Conservation (phyloP, 306 rosid species). For the Vicia villosa region DNA sequence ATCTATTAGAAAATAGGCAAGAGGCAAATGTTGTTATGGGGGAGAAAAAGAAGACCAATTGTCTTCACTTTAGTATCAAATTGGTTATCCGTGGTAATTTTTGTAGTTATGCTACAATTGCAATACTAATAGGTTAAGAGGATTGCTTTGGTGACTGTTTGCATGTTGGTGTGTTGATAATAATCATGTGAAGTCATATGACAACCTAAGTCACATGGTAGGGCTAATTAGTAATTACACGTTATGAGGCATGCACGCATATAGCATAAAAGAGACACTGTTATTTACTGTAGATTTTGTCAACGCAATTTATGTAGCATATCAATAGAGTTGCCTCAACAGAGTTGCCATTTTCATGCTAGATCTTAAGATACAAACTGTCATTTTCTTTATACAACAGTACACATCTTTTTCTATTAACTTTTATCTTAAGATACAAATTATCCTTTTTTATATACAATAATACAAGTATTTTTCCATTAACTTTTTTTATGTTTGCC, state of each 20-base stretch:
- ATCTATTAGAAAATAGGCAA: slow-evolving; percentile 6
- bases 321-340: neutral
- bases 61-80: slow-evolving; percentile 10
- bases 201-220: too few relatives aligned
- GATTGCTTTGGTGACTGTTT: too few relatives aligned
- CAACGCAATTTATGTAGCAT: neutral
- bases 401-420: too few relatives aligned
- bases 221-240: neutral
- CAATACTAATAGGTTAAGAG: too few relatives aligned
- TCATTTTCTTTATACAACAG: neutral
- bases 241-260: slow-evolving; percentile 6
- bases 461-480: neutral
- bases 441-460: neutral
- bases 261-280: neutral
- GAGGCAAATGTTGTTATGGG: slow-evolving; percentile 8
- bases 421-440: slow-evolving; percentile 1
- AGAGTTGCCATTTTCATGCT: slow-evolving; percentile 12
- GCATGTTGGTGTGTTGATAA: slow-evolving; percentile 6
- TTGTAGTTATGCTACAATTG: slow-evolving; percentile 24
- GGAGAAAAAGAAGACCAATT: slow-evolving; percentile 4
- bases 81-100: slow-evolving; percentile 23
- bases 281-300: slow-evolving; percentile 21
- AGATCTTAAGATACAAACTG: slow-evolving; percentile 1
- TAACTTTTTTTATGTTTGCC: neutral
- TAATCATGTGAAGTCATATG: slow-evolving; percentile 1